Evolutionary conservation across 2,329 filamentous ascomycete genomes (phyloP).

Genomic region (Periconia macrospinosa): DNA sequence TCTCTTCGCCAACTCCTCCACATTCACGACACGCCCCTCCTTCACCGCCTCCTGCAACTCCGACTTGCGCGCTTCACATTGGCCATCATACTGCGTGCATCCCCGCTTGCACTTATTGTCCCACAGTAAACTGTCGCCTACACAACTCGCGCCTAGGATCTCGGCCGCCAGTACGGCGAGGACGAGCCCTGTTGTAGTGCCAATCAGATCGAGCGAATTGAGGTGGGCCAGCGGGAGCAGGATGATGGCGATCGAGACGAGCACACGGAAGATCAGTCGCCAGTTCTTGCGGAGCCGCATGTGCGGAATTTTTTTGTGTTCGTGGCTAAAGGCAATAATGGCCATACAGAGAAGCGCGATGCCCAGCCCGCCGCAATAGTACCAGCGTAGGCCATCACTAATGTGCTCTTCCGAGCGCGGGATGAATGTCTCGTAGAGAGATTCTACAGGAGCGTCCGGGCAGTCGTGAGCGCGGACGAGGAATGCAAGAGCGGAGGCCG

Average conservation of each 20-base stretch:
- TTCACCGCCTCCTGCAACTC: slow-evolving; percentile 32
- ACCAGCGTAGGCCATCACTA: slow-evolving; percentile 59
- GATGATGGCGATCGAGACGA: slow-evolving; percentile 56
- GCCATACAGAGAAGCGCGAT: slow-evolving; percentile 58
- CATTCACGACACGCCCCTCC: slow-evolving; percentile 32
- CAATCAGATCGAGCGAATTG: slow-evolving; percentile 43
- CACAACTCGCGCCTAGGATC: slow-evolving; percentile 34
- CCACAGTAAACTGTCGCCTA: slow-evolving; percentile 31
- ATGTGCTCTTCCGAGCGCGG: slow-evolving; percentile 55
- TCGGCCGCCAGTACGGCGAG: slow-evolving; percentile 39
- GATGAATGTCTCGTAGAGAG: slow-evolving; percentile 55
- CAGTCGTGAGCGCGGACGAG: slow-evolving; percentile 63
- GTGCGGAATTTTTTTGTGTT: slow-evolving; percentile 56
- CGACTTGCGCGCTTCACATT: slow-evolving; percentile 32
- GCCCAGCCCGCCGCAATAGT: slow-evolving; percentile 65
- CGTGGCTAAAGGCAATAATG: slow-evolving; percentile 58
- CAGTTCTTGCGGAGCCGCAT: slow-evolving; percentile 54
- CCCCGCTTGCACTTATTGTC: slow-evolving; percentile 23
- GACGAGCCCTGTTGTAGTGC: slow-evolving; percentile 43
- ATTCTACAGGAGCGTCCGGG: slow-evolving; percentile 49
- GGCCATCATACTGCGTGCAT: slow-evolving; percentile 34
- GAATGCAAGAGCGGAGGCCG: slow-evolving; percentile 60
- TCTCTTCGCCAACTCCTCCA: slow-evolving; percentile 37
- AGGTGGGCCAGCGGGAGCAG: slow-evolving; percentile 55
- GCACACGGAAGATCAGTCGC: slow-evolving; percentile 56